Percentiles rank a stretch among this genome's conserved stretches.
Conservation (phyloP, 768 basidiomycete species). For the Macrolepiota albuminosa region DNA sequence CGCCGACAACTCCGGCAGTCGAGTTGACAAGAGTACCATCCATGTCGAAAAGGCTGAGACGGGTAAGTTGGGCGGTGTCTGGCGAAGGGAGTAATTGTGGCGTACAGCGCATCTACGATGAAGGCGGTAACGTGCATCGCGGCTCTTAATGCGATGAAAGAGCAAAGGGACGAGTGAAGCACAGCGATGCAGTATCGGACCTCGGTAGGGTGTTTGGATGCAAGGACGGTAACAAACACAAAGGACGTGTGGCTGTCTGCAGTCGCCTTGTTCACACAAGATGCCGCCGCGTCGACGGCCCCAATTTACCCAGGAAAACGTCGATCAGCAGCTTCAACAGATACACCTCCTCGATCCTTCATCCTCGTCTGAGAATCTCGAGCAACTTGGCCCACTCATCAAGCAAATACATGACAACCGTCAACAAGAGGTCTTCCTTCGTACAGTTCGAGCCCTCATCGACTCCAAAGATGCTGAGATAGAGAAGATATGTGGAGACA, state of each 20-base stretch:
- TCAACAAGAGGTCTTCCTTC: constrained; percentile 86
- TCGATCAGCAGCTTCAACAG: constrained; percentile 88
- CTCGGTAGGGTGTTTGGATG: constrained; percentile 27
- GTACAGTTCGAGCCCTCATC: constrained; percentile 81
- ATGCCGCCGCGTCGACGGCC: constrained; percentile 79
- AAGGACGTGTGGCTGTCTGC: neutral
- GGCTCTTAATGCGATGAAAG: constrained; percentile 6
- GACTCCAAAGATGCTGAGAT: constrained; percentile 95
- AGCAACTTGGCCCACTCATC: constrained; percentile 92
- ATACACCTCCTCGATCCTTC: constrained; percentile 86
- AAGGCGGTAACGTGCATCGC: constrained; percentile 32
- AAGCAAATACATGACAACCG: constrained; percentile 87
- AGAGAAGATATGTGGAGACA: constrained; percentile 91
- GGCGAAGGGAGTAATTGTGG: neutral
- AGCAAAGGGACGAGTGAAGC: neutral
- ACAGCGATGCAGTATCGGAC: neutral
- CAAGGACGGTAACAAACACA: constrained; percentile 35
- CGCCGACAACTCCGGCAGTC: constrained; percentile 74
- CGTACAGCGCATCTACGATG: constrained; percentile 41
- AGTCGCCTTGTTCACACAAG: constrained; percentile 20
- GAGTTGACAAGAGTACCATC: constrained; percentile 82
- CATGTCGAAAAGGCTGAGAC: constrained; percentile 70
- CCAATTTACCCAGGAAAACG: constrained; percentile 75
- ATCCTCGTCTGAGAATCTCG: constrained; percentile 89
- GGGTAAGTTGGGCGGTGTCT: constrained; percentile 8